phyloP scores from a whole-genome alignment of 176 grass and related monocot species.

The Phyllostachys edulis region DNA sequence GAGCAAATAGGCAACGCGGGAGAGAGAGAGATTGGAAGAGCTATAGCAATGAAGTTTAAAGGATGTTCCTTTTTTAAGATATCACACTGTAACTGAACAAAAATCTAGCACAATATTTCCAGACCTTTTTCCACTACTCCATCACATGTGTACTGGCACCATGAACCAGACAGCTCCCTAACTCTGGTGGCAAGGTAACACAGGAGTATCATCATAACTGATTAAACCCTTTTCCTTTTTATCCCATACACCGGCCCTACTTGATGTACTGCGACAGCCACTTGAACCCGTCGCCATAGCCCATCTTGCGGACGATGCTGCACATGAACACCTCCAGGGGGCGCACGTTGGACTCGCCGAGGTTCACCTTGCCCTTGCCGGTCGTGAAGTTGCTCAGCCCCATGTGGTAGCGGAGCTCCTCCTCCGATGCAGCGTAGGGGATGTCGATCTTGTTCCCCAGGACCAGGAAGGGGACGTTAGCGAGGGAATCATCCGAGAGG shows the following conservation, averaged over 20 bases:
- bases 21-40: background rate
- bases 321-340: constrained; percentile 93
- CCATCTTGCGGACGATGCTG: constrained; percentile 86
- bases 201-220: constrained; percentile 8
- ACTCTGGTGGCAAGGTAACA: constrained; percentile 26
- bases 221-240: background rate
- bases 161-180: constrained; percentile 25
- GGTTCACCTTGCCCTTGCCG: constrained; percentile 73
- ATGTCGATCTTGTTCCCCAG: constrained; percentile 90
- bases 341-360: constrained; percentile 59
- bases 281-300: constrained; percentile 79
- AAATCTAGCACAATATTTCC: constrained; percentile 11
- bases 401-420: constrained; percentile 69
- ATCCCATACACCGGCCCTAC: constrained; percentile 23
- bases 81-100: constrained; percentile 10
- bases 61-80: background rate
- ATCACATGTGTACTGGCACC: constrained; percentile 37
- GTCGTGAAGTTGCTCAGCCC: constrained; percentile 80
- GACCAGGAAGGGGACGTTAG: constrained; percentile 69
- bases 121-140: constrained; percentile 29
- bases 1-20: background rate
- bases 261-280: constrained; percentile 90
- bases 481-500: constrained; percentile 60
- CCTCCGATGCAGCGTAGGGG: constrained; percentile 63
- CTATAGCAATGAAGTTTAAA: background rate